phyloP scores from a whole-genome alignment of 108 stramenopile species.

The Craspedostauros australis region DNA sequence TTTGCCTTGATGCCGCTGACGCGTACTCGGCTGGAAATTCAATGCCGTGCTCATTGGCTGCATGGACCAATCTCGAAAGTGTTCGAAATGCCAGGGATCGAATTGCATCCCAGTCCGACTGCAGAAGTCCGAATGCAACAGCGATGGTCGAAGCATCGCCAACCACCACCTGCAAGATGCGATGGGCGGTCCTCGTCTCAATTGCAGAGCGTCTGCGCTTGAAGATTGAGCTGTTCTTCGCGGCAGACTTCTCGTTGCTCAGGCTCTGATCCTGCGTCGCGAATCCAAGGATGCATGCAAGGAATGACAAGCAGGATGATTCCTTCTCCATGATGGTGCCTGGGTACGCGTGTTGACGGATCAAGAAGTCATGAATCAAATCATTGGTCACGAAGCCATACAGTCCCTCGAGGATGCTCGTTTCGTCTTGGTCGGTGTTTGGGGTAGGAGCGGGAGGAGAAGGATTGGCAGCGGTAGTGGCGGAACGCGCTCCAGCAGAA shows the following conservation, averaged over 20 bases:
- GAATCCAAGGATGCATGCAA: slow-evolving; percentile 30
- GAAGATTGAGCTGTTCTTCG: slow-evolving; percentile 15
- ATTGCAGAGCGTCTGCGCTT: slow-evolving; percentile 7
- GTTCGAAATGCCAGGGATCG: slow-evolving; percentile 20
- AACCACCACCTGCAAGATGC: slow-evolving; percentile 19
- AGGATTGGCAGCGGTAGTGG: neutral
- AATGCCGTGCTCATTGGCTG: slow-evolving; percentile 8
- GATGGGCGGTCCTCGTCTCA: slow-evolving; percentile 10
- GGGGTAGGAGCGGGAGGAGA: neutral
- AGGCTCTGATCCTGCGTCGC: slow-evolving; percentile 20
- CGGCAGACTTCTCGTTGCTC: slow-evolving; percentile 7
- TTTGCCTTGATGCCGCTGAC: neutral
- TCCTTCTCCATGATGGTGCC: slow-evolving; percentile 53
- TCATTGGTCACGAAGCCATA: slow-evolving; percentile 37
- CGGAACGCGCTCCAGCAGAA: neutral
- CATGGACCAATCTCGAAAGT: slow-evolving; percentile 16
- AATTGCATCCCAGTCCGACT: slow-evolving; percentile 54
- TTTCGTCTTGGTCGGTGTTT: neutral
- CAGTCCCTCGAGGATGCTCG: slow-evolving; percentile 1
- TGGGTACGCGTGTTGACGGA: slow-evolving; percentile 37
- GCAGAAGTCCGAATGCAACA: slow-evolving; percentile 30
- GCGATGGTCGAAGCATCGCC: slow-evolving; percentile 29
- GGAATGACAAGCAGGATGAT: slow-evolving; percentile 23
- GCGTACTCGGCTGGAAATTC: slow-evolving; percentile 18
- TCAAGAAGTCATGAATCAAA: slow-evolving; percentile 31